Base-by-base conservation (phyloP, 1,284 basidiomycete species). In the Boletellus sp. region DNA sequence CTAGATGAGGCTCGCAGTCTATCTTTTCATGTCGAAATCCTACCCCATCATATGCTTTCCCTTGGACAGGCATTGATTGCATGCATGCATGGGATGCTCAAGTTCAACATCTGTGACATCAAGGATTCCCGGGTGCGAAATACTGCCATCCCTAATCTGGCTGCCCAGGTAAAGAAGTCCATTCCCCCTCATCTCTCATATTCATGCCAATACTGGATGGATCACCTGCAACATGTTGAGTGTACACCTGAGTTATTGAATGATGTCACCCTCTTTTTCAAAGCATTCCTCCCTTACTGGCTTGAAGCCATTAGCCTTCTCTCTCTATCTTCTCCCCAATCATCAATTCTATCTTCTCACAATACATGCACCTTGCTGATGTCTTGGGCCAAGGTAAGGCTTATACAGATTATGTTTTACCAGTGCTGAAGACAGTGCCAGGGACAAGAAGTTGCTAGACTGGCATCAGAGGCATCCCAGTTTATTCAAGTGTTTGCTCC, bases 121-220 rank as follows among this genome's bases (percentile, higher is more conserved):
- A 19, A 59, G 32, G 55, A 56, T 49, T 56, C 55, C 13, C 43
- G 43, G 30, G 33, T 53, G 1, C 41, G 23, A 6, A 57, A 57
- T 4, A 17, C 14, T 14, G 38, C 30, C 7, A 29, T 57, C 3
- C 43, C 45, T 20, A 17, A 45, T 14, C 22, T 60, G 7, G 4
- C 21, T 0, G 4, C 0, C 10, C 45, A 30, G 10, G 43, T 57
- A 21, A 27, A 21, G 4, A 35, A 6, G 13, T 43, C 36, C 14
- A 50, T 57, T 27, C 46, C 55, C 14, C 29, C 32, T 10, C 34
- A 20, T 20, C 49, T 56, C 0, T 21, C 53, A 4, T 56, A 56
- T 11, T 41, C 56, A 5, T 56, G 55, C 22, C 55, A 43, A 16
- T 58, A 58, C 13, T 56, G 55, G 55, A 56, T 56, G 58, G 42